Conservation (phyloP, 495 filamentous ascomycete genomes). For the Talaromyces trachyspermus region DNA sequence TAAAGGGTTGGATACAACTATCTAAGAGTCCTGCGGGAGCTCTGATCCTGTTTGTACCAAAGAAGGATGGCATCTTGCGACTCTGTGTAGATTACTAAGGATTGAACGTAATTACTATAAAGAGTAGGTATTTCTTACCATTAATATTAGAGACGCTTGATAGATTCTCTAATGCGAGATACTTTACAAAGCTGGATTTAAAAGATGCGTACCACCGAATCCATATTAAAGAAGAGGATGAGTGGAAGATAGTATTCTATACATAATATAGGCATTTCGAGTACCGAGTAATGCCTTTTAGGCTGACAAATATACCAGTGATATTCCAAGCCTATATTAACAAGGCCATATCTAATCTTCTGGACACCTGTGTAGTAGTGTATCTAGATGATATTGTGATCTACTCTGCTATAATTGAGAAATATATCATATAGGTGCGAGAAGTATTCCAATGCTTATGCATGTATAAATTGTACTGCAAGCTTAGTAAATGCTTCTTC, state of each 20-base stretch:
- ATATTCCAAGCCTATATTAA: constrained; percentile 2
- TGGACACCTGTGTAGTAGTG: constrained; percentile 14
- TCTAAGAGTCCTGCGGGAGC: constrained; percentile 11
- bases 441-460: constrained; percentile 12
- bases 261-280: not conserved
- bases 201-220: constrained; percentile 12
- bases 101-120: constrained; percentile 34
- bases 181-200: constrained; percentile 10
- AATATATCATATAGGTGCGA: constrained; percentile 15
- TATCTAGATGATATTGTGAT: constrained; percentile 34
- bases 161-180: not conserved
- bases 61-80: constrained; percentile 22
- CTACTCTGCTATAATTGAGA: constrained; percentile 19
- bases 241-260: constrained; percentile 1
- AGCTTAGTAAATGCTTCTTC: constrained; percentile 24
- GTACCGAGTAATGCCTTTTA: not conserved
- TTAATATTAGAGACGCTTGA: constrained; percentile 10
- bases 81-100: constrained; percentile 40
- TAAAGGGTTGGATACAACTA: not conserved
- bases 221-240: not conserved
- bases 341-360: constrained; percentile 7
- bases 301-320: not conserved
- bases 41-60: constrained; percentile 29
- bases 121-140: constrained; percentile 22
- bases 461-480: constrained; percentile 9